These are phyloP conservation scores for Colletotrichum neosansevieriae DNA, from an alignment of 2,329 filamentous ascomycete genomes.

Conservation along the genomic window DNA sequence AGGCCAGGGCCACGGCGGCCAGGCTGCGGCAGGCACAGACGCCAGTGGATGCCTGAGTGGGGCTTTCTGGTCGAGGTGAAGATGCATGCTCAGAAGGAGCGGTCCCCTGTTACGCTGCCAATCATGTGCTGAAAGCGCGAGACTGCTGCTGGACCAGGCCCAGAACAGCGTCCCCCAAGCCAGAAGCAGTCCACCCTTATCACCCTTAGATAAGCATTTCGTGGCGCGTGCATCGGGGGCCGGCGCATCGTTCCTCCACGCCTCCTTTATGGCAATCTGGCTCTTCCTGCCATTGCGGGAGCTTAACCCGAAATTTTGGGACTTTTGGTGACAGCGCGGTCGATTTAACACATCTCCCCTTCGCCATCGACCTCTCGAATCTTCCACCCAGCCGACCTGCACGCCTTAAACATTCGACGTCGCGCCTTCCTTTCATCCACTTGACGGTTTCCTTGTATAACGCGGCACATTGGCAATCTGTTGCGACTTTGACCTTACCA, in stretches of 20 bases:
- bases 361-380: slow-evolving; percentile 35
- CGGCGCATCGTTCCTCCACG: slow-evolving; percentile 39
- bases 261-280: slow-evolving; percentile 42
- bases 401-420: slow-evolving; percentile 37
- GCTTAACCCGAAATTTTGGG: slow-evolving; percentile 39
- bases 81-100: background rate
- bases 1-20: slow-evolving; percentile 28
- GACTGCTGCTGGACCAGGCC: slow-evolving; percentile 10
- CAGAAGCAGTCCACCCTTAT: slow-evolving; percentile 6
- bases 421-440: slow-evolving; percentile 27
- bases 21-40: slow-evolving; percentile 38
- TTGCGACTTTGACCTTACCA: slow-evolving; percentile 19
- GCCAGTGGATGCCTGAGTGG: slow-evolving; percentile 29
- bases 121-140: slow-evolving; percentile 13
- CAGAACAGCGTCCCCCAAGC: slow-evolving; percentile 14
- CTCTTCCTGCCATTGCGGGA: slow-evolving; percentile 37
- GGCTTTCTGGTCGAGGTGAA: background rate
- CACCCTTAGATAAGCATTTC: slow-evolving; percentile 24
- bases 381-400: slow-evolving; percentile 37
- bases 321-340: slow-evolving; percentile 32
- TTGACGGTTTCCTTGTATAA: slow-evolving; percentile 1
- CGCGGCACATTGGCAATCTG: slow-evolving; percentile 31
- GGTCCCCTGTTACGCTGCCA: background rate
- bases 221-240: slow-evolving; percentile 27
- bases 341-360: slow-evolving; percentile 42